Conservation (phyloP, 2,329 filamentous ascomycete species). For the Neoscytalidium dimidiatum region DNA sequence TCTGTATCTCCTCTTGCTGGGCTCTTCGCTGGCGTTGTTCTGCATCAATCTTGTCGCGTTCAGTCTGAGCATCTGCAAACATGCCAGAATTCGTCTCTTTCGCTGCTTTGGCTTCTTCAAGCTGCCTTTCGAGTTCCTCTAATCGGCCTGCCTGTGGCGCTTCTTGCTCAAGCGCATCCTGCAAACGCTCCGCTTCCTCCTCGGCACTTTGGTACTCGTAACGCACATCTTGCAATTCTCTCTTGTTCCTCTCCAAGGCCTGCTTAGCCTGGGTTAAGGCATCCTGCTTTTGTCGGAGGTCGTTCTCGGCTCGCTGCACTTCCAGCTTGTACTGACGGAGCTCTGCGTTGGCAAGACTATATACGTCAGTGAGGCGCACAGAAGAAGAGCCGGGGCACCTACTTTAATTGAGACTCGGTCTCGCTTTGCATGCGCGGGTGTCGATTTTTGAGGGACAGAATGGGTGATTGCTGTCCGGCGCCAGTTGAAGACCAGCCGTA, state of each 20-base stretch:
- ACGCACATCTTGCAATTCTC: conserved; percentile 51
- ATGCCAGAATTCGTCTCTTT: conserved; percentile 36
- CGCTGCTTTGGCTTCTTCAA: conserved; percentile 59
- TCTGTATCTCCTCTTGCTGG: conserved; percentile 31
- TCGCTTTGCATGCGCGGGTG: conserved; percentile 79
- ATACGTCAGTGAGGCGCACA: not conserved
- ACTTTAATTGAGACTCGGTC: conserved; percentile 65
- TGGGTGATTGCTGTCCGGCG: conserved; percentile 28
- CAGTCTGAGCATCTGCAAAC: conserved; percentile 51
- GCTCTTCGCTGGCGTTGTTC: conserved; percentile 32
- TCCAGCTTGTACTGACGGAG: conserved; percentile 5
- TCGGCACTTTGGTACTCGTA: conserved; percentile 61
- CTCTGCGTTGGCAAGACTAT: not conserved
- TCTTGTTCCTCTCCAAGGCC: conserved; percentile 53
- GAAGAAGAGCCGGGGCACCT: conserved; percentile 16
- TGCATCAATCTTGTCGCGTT: conserved; percentile 47
- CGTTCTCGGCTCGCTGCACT: conserved; percentile 53
- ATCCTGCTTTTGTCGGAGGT: conserved; percentile 30
- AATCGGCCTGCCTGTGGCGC: conserved; percentile 61
- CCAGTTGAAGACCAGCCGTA: conserved; percentile 48
- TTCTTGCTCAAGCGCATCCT: conserved; percentile 59
- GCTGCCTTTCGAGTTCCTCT: conserved; percentile 46
- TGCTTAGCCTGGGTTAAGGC: conserved; percentile 53
- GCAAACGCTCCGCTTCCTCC: conserved; percentile 65
- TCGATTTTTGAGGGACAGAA: not conserved